A percentile compares a stretch with the other conserved stretches of the same genome.
Conservation (phyloP, 169 alveolate species). For the Perkinsus chesapeaki region DNA sequence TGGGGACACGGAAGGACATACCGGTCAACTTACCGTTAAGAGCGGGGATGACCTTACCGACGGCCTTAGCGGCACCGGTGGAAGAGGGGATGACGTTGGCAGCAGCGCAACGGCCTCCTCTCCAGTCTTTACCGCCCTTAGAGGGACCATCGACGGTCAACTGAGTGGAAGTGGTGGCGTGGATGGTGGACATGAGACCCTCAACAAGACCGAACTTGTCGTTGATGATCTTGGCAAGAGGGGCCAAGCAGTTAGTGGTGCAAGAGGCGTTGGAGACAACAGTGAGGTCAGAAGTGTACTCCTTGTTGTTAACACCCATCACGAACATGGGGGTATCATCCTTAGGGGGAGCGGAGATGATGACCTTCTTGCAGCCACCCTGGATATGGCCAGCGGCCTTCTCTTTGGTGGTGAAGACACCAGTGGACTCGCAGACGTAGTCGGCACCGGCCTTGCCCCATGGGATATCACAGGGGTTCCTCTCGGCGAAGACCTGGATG, state of each 20-base stretch:
- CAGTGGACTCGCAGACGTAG: constrained; percentile 96
- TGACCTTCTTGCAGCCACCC: constrained; percentile 89
- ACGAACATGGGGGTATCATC: constrained; percentile 95
- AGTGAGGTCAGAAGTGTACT: constrained; percentile 70
- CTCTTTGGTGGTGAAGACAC: constrained; percentile 90
- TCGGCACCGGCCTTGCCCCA: constrained; percentile 95
- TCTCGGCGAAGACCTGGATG: constrained; percentile 72
- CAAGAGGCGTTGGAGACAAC: constrained; percentile 99
- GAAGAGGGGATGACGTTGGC: constrained; percentile 96
- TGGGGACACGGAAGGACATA: constrained; percentile 99
- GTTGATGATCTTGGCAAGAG: constrained; percentile 94
- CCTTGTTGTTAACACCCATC: constrained; percentile 93
- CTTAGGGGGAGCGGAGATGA: constrained; percentile 97
- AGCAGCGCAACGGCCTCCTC: constrained; percentile 98
- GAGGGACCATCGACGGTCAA: constrained; percentile 99
- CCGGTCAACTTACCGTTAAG: constrained; percentile 95
- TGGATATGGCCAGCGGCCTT: constrained; percentile 84
- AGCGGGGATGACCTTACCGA: constrained; percentile 96
- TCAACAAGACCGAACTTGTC: constrained; percentile 92
- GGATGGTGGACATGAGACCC: constrained; percentile 99
- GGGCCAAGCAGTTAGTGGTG: constrained; percentile 99
- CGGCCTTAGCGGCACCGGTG: constrained; percentile 99
- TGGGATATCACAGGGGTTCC: constrained; percentile 88
- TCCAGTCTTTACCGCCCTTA: constrained; percentile 99
- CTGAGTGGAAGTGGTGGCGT: constrained; percentile 97